These are phyloP conservation scores for Amanita pallidorosea DNA, from an alignment of 768 basidiomycete species.

Conservation along the genomic window DNA sequence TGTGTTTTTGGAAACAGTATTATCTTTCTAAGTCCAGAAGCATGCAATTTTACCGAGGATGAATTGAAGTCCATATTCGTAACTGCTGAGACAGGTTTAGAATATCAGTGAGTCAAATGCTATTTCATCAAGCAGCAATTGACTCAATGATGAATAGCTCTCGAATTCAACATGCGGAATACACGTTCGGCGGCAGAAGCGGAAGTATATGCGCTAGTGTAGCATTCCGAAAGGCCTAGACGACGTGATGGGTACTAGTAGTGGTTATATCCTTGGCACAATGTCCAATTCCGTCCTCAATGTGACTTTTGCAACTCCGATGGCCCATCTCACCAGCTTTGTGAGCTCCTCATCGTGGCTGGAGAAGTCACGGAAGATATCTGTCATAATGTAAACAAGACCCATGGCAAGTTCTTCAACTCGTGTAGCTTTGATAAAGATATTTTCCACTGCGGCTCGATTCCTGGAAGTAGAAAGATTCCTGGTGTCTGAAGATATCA, in stretches of 20 bases:
- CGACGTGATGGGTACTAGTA: neutral
- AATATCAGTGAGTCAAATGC: conserved; percentile 47
- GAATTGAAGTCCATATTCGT: conserved; percentile 52
- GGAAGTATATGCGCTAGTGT: conserved; percentile 64
- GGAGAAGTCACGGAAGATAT: conserved; percentile 22
- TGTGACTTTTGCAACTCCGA: conserved; percentile 56
- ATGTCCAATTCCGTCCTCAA: conserved; percentile 54
- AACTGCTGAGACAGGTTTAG: conserved; percentile 33
- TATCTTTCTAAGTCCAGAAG: conserved; percentile 18
- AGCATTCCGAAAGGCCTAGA: conserved; percentile 44
- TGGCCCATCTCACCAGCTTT: conserved; percentile 56
- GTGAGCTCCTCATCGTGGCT: conserved; percentile 21
- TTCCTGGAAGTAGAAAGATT: conserved; percentile 35
- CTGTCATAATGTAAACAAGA: conserved; percentile 56
- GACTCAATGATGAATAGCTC: conserved; percentile 33
- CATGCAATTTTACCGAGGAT: conserved; percentile 80
- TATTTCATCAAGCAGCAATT: neutral
- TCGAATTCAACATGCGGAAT: conserved; percentile 59
- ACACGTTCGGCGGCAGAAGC: conserved; percentile 67
- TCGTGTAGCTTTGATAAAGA: conserved; percentile 66
- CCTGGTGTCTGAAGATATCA: conserved; percentile 29
- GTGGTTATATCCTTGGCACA: conserved; percentile 21
- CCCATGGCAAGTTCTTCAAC: conserved; percentile 64
- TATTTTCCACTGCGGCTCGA: conserved; percentile 57
- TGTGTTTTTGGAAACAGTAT: neutral